Percentiles rank a stretch among this genome's conserved stretches.
Evolutionary conservation across 257 asterid genomes (phyloP).

Genomic region (Lantana camara): DNA sequence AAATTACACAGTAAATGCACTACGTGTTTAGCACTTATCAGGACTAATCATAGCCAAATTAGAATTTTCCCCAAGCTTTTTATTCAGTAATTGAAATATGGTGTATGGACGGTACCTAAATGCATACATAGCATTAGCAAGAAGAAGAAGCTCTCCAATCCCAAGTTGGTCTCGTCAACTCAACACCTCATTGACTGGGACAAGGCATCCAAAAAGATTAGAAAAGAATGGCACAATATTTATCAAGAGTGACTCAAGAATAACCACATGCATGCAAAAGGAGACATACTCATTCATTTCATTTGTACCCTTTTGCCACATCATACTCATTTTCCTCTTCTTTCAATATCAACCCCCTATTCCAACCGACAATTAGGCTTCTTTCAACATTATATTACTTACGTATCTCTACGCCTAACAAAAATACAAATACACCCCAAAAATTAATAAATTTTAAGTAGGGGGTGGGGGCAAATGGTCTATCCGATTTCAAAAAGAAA

Average conservation of each 20-base stretch:
- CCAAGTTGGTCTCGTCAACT: no score
- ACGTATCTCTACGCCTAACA: slow-evolving; percentile 2
- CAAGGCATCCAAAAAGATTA: neutral
- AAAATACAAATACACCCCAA: neutral
- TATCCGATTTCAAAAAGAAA: slow-evolving; percentile 20
- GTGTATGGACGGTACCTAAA: no score
- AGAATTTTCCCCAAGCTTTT: no score
- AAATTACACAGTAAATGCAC: no score
- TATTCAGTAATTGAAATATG: no score
- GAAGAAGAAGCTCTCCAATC: no score
- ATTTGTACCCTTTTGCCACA: slow-evolving; percentile 21
- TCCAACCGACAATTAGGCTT: slow-evolving; percentile 49
- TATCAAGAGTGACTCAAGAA: neutral
- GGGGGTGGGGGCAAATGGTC: neutral
- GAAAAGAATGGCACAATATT: neutral
- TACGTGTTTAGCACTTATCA: no score
- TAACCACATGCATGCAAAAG: neutral
- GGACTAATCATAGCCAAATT: no score
- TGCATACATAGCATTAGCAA: no score
- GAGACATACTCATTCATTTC: slow-evolving; percentile 21
- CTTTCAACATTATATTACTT: neutral
- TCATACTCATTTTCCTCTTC: slow-evolving; percentile 30
- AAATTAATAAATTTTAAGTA: neutral
- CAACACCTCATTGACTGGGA: no score
- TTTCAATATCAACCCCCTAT: slow-evolving; percentile 22